A percentile compares a stretch with the other conserved stretches of the same genome.
phyloP scores from a whole-genome alignment of 2,329 filamentous ascomycete genomes.

The Sporothrix phasma region DNA sequence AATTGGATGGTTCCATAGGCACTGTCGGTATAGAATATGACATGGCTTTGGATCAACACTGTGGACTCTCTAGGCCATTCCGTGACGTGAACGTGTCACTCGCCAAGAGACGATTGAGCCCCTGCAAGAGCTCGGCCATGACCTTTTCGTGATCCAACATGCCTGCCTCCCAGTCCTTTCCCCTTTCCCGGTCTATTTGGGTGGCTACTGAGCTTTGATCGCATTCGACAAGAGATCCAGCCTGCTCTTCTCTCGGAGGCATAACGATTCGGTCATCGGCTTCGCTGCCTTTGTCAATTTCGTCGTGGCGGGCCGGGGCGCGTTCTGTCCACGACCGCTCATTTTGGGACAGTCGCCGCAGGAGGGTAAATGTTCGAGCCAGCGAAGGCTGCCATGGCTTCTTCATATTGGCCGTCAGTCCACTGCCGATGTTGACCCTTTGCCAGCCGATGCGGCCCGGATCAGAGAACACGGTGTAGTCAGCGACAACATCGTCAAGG shows the following conservation, averaged over 20 bases:
- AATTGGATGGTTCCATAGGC: background rate
- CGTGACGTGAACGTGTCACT: background rate
- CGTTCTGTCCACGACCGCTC: background rate
- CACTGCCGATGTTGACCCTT: background rate
- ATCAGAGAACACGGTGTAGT: conserved; percentile 1
- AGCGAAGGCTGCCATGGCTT: background rate
- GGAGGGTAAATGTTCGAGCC: background rate
- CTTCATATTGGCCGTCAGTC: background rate
- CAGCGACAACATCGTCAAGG: background rate
- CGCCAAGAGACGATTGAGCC: background rate
- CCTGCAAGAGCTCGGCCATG: background rate
- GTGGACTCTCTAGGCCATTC: too few species aligned
- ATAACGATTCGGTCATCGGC: background rate
- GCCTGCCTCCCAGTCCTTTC: background rate
- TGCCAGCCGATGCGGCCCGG: background rate
- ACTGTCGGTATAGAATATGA: background rate
- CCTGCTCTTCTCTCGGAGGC: background rate
- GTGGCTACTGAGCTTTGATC: background rate
- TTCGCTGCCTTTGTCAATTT: background rate
- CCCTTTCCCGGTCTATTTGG: background rate
- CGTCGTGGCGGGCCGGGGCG: background rate
- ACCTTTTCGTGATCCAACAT: background rate
- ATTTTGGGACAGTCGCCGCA: background rate
- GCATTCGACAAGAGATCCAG: background rate
- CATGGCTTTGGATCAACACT: background rate